Conservation (phyloP, 2,329 filamentous ascomycete genomes). For the Coniochaeta prunicola region DNA sequence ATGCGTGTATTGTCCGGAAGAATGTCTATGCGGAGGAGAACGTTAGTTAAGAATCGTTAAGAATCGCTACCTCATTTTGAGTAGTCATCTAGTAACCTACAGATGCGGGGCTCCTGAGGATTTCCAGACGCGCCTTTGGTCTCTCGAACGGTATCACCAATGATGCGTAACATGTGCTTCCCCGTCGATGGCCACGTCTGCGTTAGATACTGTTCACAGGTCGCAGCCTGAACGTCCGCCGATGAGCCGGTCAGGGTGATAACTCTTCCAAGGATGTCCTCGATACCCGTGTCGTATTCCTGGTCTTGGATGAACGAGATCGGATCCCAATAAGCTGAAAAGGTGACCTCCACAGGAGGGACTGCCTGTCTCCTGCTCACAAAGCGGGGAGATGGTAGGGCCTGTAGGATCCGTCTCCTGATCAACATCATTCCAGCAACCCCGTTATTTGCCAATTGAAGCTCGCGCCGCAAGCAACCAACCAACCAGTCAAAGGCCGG, state of each 20-base stretch:
- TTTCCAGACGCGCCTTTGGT: background rate
- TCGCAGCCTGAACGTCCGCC: background rate
- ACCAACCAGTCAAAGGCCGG: background rate
- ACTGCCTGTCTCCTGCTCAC: background rate
- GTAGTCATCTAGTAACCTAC: background rate
- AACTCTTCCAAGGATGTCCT: background rate
- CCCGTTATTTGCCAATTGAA: background rate
- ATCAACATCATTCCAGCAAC: background rate
- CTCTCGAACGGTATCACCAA: background rate
- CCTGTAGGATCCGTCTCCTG: background rate
- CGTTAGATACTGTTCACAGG: background rate
- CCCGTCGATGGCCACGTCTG: background rate
- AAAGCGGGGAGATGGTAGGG: background rate
- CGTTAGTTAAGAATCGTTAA: background rate
- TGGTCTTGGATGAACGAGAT: background rate
- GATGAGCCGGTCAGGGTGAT: background rate
- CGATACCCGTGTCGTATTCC: background rate
- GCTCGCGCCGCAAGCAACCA: background rate
- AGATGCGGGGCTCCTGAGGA: background rate
- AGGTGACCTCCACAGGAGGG: background rate
- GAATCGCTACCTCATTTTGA: background rate
- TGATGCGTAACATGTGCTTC: background rate
- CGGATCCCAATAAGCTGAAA: background rate
- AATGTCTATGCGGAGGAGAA: background rate
- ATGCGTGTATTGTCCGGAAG: background rate